Evolutionary conservation across 768 basidiomycete genomes (phyloP), one percentile per base, ranked within the genome.

Genomic region (Lactarius evosmus): DNA sequence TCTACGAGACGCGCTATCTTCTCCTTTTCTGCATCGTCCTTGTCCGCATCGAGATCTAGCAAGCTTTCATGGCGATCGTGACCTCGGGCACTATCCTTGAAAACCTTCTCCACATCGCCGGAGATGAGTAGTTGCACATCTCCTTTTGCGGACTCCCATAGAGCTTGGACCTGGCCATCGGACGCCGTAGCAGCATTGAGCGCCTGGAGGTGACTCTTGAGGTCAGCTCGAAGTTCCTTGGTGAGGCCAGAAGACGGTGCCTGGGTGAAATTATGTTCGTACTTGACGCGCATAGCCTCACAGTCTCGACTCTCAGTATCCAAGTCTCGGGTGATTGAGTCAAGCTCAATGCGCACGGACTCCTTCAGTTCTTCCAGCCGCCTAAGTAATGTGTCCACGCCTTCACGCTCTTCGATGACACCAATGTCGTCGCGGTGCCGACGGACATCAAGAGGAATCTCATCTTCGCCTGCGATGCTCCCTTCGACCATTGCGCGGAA

Each of bases 281-380:
- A 95, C 74, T 89, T 89, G 70, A 94, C 88, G 60, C 95, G 79
- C 86, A 88, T 85, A 55, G 82, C 79, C 75, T 99, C 96, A 75
- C 95, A 98, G 53, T 95, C 93, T 67, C 86, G 78, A 36, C 85
- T 86, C 75, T 98, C 97, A 41, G 77, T 76, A 17, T 97, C 95
- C 44, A 99, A 76, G 54, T 93, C 86, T 4, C 80, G 76, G 3
- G 81, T 79, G 44, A 88, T 74, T 25, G 75, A 72, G 9, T 91
- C 85, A 49, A 99, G 78, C 46, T 88, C 87, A 11, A 74, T 70
- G 61, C 77, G 78, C 16, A 89, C 88, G 16, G 72, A 74, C 17
- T 77, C 79, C 71, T 88, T 90, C 63, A 88, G 79, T 40, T 76
- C 76, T 46, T 78, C 78, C 46, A 95, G 77, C 66, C 86, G 81